These are phyloP conservation scores for Apiospora sp. DNA, from an alignment of 2,329 filamentous ascomycete genomes.

Conservation along the genomic window DNA sequence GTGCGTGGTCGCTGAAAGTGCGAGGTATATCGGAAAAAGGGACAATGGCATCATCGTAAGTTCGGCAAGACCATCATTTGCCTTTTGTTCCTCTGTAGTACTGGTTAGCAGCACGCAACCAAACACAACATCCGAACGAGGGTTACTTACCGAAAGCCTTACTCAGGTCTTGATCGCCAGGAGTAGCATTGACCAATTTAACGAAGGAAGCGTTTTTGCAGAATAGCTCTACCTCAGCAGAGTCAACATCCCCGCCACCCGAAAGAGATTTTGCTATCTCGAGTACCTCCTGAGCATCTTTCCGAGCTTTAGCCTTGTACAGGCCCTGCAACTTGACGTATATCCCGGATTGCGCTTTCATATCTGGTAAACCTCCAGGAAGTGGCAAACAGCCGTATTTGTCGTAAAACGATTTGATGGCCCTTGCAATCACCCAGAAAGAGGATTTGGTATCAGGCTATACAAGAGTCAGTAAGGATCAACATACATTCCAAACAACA, in stretches of 20 bases:
- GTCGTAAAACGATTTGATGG: constrained; percentile 78
- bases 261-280: constrained; percentile 63
- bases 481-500: constrained; percentile 31
- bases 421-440: constrained; percentile 91
- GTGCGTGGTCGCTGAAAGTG: constrained; percentile 63
- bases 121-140: constrained; percentile 26
- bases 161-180: constrained; percentile 54
- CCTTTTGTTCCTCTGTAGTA: constrained; percentile 59
- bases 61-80: constrained; percentile 61
- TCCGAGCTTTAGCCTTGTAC: constrained; percentile 87
- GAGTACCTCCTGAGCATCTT: constrained; percentile 80
- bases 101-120: constrained; percentile 36
- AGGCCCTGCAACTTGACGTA: constrained; percentile 92
- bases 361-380: constrained; percentile 89
- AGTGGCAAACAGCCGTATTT: constrained; percentile 80
- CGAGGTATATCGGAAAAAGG: constrained; percentile 74
- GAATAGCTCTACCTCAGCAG: constrained; percentile 84
- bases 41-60: constrained; percentile 61
- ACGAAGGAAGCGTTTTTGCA: constrained; percentile 96
- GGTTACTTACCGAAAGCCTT: constrained; percentile 61
- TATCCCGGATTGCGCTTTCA: constrained; percentile 92
- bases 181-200: constrained; percentile 76
- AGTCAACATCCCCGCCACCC: constrained; percentile 63
- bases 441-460: constrained; percentile 59
- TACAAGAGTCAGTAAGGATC: constrained; percentile 15